A percentile compares a stretch with the other conserved stretches of the same genome.
Evolutionary conservation across 768 basidiomycete genomes (phyloP).

Genomic region (Naganishia antarctica): DNA sequence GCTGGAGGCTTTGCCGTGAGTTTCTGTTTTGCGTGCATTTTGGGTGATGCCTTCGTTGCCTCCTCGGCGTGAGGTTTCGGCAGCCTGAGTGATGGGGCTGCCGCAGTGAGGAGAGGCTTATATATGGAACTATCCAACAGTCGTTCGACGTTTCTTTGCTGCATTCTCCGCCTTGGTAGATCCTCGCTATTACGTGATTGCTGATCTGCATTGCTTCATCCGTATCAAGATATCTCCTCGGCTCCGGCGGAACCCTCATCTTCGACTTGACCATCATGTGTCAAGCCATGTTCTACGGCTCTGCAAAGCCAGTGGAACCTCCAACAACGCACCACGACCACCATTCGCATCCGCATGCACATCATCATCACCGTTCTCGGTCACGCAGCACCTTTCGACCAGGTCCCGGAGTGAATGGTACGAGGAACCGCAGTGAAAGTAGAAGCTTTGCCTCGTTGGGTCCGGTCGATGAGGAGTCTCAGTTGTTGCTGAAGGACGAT

Average conservation of each 20-base stretch:
- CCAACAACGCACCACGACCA: background rate
- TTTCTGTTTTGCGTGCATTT: slow-evolving; percentile 30
- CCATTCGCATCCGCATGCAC: slow-evolving; percentile 4
- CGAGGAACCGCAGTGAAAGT: slow-evolving; percentile 6
- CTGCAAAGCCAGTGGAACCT: slow-evolving; percentile 35
- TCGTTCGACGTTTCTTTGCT: too few species aligned
- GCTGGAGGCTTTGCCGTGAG: slow-evolving; percentile 78
- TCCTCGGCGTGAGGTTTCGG: too few species aligned
- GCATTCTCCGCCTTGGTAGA: too few species aligned
- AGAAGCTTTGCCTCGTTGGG: slow-evolving; percentile 12
- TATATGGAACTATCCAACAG: too few species aligned
- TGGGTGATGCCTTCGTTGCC: too few species aligned
- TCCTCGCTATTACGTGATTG: too few species aligned
- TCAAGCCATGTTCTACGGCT: slow-evolving; percentile 72
- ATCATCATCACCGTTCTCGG: slow-evolving; percentile 16
- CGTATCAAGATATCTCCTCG: slow-evolving; percentile 62
- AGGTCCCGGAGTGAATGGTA: background rate
- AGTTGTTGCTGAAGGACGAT: background rate
- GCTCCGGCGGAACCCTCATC: slow-evolving; percentile 84
- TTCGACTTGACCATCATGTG: slow-evolving; percentile 88
- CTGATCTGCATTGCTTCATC: background rate
- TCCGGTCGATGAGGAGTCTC: slow-evolving; percentile 11
- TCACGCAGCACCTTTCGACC: slow-evolving; percentile 12
- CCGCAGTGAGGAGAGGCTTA: background rate
- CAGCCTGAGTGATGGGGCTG: too few species aligned